Base-by-base conservation (phyloP, 805 yeast genomes). In the Cyberlindnera mycetangii region DNA sequence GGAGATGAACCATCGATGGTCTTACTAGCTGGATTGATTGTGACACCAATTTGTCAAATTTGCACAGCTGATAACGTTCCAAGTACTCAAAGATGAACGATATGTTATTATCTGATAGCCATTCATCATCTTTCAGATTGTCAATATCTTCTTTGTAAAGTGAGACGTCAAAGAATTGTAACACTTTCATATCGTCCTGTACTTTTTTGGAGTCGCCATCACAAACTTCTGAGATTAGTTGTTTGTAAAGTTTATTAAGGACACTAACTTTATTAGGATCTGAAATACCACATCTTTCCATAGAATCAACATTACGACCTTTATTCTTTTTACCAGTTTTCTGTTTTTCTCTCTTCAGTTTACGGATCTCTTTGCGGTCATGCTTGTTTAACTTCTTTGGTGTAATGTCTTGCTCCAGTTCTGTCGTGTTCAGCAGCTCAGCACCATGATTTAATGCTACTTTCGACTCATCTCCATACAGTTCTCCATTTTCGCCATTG, bases 61-160 rank as follows among this genome's bases (percentile, higher is more conserved):
- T 58, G 38, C 40, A 47, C 25, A 69, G 45, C 31, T 64, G 60
- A 14, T 62, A 50, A 2, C 68, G 55, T 45, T 71, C 75, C n/a
- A 79, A 58, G 47, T 72, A 71, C 56, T 83, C 89, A 60, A 72
- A 85, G 16, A 82, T 62, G 43, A 83, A 76, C 0, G 84, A 68
- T 31, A 85, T 73, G 52, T 83, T 78, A 54, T 82, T 82, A 56
- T 85, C 92, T 54, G 81, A 82, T 24, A 85, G 65, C 92, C 93
- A 85, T 56, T 83, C 83, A 28, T 76, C 85, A 16, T 82, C 80
- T 40, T 70, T 65, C 14, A 85, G 61, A 52, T 77, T 81, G 36
- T 65, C 68, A 9, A 83, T 50, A 56, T 86, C 93, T 18, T 75
- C 76, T 42, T 71, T 68, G 54, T 79, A 79, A 3, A 84, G 62